Base-by-base conservation (phyloP, 352 stramenopile species). In the Phytophthora pluvialis region DNA sequence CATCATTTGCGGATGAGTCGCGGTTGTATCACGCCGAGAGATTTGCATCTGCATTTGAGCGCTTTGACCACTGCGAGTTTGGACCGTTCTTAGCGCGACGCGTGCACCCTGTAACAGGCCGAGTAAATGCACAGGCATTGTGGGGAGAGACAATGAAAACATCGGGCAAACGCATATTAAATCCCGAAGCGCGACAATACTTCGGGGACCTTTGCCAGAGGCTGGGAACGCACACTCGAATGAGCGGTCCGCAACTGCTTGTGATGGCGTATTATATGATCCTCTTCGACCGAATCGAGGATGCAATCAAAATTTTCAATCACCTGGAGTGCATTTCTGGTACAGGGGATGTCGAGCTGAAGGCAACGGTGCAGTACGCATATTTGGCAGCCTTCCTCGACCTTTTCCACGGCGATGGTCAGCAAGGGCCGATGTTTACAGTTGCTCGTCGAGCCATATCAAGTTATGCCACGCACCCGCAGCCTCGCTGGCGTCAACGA, bases 341-440 rank as follows among this genome's bases (percentile, higher is more conserved):
- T 11, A n/a, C 32, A 44, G 16, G n/a, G n/a, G 10, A 47, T 31
- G 13, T 46, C 25, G 18, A 57, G 16, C 12, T 73, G 44, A 60
- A 73, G n/a, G 35, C 43, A 40, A 75, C 61, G 21, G 50, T 92
- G 26, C 73, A 78, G 25, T 89, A 76, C 33, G 80, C 86, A 31
- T 93, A 90, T 46, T 77, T 93, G 32, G 44, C 52, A 42, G 69
- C 75, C 25, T 93, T 87, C 64, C 64, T 93, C 31, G 80, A 90
- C 45, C 83, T 89, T 47, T 85, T 83, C 39, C 63, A 68, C 4
- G 26, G 48, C 18, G 16, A 46, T 39, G 53, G 28, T 28, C 45
- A 75, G 1, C 21, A 61, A 18, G 21, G 11, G 1, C 29, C 5
- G 8, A 54, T 16, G 36, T 86, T 90, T 56, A 16, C 29, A 1